Evolutionary conservation across 495 filamentous ascomycete genomes (phyloP).

Genomic region (Aspergillus sclerotioniger): DNA sequence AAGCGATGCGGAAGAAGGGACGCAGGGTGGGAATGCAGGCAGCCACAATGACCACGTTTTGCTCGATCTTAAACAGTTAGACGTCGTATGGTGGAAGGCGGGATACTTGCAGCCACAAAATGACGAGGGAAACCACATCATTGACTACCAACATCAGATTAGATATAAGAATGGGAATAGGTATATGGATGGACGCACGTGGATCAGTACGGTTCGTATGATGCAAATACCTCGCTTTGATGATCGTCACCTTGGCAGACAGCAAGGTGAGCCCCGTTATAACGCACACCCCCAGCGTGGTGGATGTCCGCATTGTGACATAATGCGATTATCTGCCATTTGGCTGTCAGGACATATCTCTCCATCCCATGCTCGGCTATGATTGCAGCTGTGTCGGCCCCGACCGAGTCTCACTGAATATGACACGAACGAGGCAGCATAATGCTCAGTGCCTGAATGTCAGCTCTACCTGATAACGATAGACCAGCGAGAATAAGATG

Average conservation of each 20-base stretch:
- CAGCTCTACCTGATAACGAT: neutral
- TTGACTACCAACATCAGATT: neutral
- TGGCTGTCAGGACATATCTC: slow-evolving; percentile 8
- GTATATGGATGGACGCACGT: slow-evolving; percentile 14
- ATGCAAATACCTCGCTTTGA: slow-evolving; percentile 22
- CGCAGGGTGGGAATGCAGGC: slow-evolving; percentile 36
- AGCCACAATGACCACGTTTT: slow-evolving; percentile 35
- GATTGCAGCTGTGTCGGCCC: slow-evolving; percentile 25
- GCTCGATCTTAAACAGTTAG: slow-evolving; percentile 11
- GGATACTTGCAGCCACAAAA: neutral
- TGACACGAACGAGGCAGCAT: slow-evolving; percentile 23
- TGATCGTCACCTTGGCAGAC: slow-evolving; percentile 21
- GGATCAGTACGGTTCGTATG: slow-evolving; percentile 18
- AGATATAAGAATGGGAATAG: neutral
- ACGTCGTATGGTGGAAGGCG: neutral
- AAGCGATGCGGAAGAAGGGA: slow-evolving; percentile 26
- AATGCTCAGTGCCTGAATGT: slow-evolving; percentile 21
- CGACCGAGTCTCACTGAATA: slow-evolving; percentile 22
- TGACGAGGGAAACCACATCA: neutral
- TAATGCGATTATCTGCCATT: slow-evolving; percentile 23
- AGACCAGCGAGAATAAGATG: slow-evolving; percentile 29
- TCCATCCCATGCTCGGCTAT: slow-evolving; percentile 20
- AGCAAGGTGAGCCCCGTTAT: slow-evolving; percentile 29
- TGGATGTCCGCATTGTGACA: slow-evolving; percentile 22
- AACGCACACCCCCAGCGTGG: slow-evolving; percentile 21